Percentiles rank a stretch among this genome's conserved stretches.
Conservation (phyloP, 2,329 filamentous ascomycete species). For the Sclerotinia borealis region DNA sequence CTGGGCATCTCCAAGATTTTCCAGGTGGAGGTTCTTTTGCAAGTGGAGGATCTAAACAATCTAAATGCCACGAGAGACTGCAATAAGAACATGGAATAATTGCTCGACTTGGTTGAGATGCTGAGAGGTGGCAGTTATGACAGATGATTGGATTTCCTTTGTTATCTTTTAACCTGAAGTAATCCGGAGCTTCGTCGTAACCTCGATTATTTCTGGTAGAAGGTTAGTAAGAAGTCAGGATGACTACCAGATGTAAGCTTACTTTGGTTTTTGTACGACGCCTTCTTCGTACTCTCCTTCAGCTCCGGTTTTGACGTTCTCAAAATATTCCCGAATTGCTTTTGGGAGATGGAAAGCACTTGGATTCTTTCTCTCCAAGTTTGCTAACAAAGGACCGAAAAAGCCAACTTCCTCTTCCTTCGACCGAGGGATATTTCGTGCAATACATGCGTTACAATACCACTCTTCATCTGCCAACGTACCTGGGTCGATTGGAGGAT, state of each 20-base stretch:
- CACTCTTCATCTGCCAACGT: conserved; percentile 64
- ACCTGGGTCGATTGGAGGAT: conserved; percentile 60
- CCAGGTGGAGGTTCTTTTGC: conserved; percentile 70
- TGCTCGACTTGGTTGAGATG: conserved; percentile 52
- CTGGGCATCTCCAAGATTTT: conserved; percentile 79
- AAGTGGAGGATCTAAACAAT: conserved; percentile 82
- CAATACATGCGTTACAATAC: conserved; percentile 72
- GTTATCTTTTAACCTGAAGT: conserved; percentile 60
- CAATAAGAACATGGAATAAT: conserved; percentile 87
- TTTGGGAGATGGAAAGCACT: conserved; percentile 67
- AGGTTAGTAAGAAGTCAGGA: conserved; percentile 10
- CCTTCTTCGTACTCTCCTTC: conserved; percentile 78
- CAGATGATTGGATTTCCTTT: conserved; percentile 76
- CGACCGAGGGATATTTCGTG: conserved; percentile 37
- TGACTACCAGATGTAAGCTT: conserved; percentile 34
- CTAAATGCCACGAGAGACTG: conserved; percentile 78
- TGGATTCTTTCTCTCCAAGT: conserved; percentile 62
- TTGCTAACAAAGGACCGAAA: conserved; percentile 58
- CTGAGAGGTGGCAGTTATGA: conserved; percentile 63
- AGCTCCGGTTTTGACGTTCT: conserved; percentile 68
- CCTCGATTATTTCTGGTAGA: conserved; percentile 41
- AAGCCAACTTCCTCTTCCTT: conserved; percentile 42
- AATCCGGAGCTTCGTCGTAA: conserved; percentile 59
- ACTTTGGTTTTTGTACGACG: conserved; percentile 50
- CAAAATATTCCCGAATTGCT: conserved; percentile 68